Evolutionary conservation across 1,284 basidiomycete genomes (phyloP).

Genomic region (Heterobasidion irregulare): DNA sequence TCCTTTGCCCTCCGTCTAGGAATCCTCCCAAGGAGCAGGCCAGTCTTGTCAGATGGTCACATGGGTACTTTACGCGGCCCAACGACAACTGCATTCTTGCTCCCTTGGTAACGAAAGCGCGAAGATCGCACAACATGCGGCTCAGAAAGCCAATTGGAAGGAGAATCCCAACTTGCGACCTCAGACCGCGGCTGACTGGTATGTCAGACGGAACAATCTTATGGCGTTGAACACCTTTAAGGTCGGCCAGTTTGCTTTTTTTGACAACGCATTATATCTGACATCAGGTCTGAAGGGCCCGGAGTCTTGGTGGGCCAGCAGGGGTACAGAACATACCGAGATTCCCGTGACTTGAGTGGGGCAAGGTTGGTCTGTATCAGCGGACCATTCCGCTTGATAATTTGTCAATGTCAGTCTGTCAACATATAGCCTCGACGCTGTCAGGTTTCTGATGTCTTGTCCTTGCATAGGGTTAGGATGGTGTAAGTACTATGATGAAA

Average conservation of each 20-base stretch:
- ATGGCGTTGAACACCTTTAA: neutral
- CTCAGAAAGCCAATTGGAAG: constrained; percentile 7
- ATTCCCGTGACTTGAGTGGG: no score
- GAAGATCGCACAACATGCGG: no score
- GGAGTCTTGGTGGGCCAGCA: neutral
- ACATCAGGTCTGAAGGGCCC: neutral
- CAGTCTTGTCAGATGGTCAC: constrained; percentile 21
- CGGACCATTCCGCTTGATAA: no score
- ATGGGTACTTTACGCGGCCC: constrained; percentile 29
- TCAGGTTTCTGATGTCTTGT: no score
- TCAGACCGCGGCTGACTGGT: constrained; percentile 20
- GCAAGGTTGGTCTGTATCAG: no score
- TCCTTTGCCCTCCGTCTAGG: constrained; percentile 11
- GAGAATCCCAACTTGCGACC: constrained; percentile 14
- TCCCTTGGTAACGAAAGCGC: constrained; percentile 8
- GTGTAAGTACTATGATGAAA: no score
- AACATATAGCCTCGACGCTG: no score
- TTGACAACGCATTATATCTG: neutral
- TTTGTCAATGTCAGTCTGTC: no score
- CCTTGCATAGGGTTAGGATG: no score
- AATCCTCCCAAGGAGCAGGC: constrained; percentile 23
- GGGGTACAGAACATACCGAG: constrained; percentile 12
- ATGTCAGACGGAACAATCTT: neutral
- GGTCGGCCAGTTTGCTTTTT: constrained; percentile 12
- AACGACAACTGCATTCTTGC: constrained; percentile 17